These are phyloP conservation scores for Chaetomiaceae sp. DNA, from an alignment of 2,329 filamentous ascomycete species.

Conservation along the genomic window DNA sequence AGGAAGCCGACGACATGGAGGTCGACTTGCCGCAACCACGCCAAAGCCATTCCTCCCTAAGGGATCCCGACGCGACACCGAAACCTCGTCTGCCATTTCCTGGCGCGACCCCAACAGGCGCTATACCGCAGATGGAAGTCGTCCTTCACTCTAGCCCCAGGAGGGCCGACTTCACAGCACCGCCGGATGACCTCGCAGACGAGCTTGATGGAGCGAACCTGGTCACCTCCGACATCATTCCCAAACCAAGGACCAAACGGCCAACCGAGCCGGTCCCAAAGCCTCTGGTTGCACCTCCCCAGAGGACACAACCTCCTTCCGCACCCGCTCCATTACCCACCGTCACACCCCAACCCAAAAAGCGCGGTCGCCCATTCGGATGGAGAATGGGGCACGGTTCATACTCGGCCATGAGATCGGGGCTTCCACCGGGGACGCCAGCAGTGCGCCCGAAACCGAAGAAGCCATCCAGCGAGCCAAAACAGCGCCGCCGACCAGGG, in stretches of 20 bases:
- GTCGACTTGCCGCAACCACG: slow-evolving; percentile 1
- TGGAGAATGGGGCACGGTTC: slow-evolving; percentile 36
- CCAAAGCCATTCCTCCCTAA: not conserved
- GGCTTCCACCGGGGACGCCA: slow-evolving; percentile 5
- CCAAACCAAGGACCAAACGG: not conserved
- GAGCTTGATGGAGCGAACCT: slow-evolving; percentile 3
- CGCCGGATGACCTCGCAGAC: slow-evolving; percentile 1
- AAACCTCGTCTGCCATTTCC: slow-evolving; percentile 2
- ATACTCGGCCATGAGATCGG: slow-evolving; percentile 24
- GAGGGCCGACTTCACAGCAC: not conserved
- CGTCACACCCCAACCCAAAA: slow-evolving; percentile 20
- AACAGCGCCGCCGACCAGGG: slow-evolving; percentile 41
- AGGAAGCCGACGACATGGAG: slow-evolving; percentile 6
- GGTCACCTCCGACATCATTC: slow-evolving; percentile 21
- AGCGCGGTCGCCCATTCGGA: slow-evolving; percentile 47
- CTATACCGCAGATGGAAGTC: slow-evolving; percentile 5
- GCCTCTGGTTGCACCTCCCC: not conserved
- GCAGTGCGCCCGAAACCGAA: slow-evolving; percentile 15
- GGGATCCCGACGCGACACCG: not conserved
- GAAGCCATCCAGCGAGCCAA: slow-evolving; percentile 20
- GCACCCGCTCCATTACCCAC: slow-evolving; percentile 6
- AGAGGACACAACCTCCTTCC: slow-evolving; percentile 1
- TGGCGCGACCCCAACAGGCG: not conserved
- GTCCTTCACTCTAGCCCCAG: slow-evolving; percentile 17
- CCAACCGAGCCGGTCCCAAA: not conserved